Evolutionary conservation across 1,139 yeast genomes (phyloP).

Genomic region (Candida labiduridarum): DNA sequence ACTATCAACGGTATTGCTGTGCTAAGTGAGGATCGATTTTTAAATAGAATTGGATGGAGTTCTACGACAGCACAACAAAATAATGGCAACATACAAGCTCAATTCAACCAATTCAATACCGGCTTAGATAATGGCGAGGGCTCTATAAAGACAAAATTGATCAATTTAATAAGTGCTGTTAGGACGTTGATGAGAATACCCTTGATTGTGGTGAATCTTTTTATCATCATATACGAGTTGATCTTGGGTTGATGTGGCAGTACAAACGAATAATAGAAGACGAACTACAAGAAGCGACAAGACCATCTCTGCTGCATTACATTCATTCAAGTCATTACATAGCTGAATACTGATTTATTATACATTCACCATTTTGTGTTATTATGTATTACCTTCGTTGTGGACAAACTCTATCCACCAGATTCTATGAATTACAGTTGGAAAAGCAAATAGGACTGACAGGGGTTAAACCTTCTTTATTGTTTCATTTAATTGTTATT

Average conservation of each 20-base stretch:
- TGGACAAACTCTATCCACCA: background rate
- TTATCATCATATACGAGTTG: slow-evolving; percentile 45
- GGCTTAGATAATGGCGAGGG: slow-evolving; percentile 27
- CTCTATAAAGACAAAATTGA: slow-evolving; percentile 38
- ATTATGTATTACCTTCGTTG: background rate
- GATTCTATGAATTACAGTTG: background rate
- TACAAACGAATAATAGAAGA: background rate
- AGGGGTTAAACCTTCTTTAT: background rate
- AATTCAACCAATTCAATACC: slow-evolving; percentile 31
- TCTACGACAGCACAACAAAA: slow-evolving; percentile 20
- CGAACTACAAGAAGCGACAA: background rate
- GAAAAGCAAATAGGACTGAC: background rate
- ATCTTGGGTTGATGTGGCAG: slow-evolving; percentile 34
- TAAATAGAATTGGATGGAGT: slow-evolving; percentile 51
- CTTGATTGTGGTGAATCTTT: slow-evolving; percentile 41
- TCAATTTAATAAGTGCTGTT: slow-evolving; percentile 48
- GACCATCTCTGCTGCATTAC: background rate
- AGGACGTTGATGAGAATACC: slow-evolving; percentile 51
- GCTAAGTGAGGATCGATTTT: slow-evolving; percentile 50
- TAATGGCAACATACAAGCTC: slow-evolving; percentile 19
- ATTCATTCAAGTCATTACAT: too few relatives aligned
- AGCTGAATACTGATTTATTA: too few relatives aligned
- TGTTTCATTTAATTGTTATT: slow-evolving; percentile 5
- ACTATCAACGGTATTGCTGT: slow-evolving; percentile 49
- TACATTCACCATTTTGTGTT: background rate